Percentiles rank a stretch among this genome's conserved stretches.
Evolutionary conservation across 768 basidiomycete species (phyloP).

Genomic region (Daedaleopsis sinensis): DNA sequence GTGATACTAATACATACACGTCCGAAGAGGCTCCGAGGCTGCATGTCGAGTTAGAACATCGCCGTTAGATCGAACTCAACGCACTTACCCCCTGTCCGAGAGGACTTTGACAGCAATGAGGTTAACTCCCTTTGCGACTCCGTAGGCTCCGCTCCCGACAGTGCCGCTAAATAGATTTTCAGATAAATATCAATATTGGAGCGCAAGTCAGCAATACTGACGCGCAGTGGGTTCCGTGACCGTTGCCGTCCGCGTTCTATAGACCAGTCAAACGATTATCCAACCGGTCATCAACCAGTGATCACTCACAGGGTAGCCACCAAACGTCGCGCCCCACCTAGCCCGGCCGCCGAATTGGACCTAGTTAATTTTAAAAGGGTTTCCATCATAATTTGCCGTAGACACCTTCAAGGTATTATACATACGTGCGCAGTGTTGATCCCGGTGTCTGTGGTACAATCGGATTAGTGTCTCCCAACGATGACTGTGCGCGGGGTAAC

Average conservation of each 20-base stretch:
- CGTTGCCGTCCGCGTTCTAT: slow-evolving; percentile 39
- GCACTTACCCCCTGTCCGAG: slow-evolving; percentile 35
- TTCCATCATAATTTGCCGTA: no score
- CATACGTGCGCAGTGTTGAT: neutral
- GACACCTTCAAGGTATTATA: neutral
- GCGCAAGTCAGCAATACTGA: neutral
- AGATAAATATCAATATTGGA: neutral
- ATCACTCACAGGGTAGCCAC: slow-evolving; percentile 23
- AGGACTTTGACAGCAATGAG: slow-evolving; percentile 48
- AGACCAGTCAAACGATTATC: neutral
- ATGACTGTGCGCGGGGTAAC: neutral
- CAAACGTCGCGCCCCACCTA: slow-evolving; percentile 42
- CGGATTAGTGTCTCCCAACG: neutral
- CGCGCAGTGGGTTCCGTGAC: slow-evolving; percentile 45
- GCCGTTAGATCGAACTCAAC: neutral
- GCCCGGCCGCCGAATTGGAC: slow-evolving; percentile 47
- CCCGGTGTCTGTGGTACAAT: neutral
- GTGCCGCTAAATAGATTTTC: slow-evolving; percentile 34
- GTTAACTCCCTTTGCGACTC: slow-evolving; percentile 34
- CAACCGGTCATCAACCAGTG: neutral
- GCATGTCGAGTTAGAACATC: slow-evolving; percentile 23
- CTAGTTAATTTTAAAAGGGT: no score
- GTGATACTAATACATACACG: neutral
- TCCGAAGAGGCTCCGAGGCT: neutral
- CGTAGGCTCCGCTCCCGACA: slow-evolving; percentile 36